Base-by-base conservation (phyloP, 371 early-diverging fungal genomes). In the Smittium culicis region DNA sequence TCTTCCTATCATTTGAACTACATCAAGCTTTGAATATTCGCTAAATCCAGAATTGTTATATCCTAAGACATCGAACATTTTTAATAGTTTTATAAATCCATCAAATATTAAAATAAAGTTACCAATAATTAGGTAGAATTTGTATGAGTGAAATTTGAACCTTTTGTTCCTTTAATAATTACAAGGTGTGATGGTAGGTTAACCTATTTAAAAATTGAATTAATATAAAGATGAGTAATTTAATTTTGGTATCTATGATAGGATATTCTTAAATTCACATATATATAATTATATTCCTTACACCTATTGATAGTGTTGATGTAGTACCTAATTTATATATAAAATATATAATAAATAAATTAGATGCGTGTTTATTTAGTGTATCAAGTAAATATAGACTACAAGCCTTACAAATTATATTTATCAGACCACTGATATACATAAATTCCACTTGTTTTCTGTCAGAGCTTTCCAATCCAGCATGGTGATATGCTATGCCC, bases 1-100 rank as follows among this genome's bases (percentile, higher is more conserved):
- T 75, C 99, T 92, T 71, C 99, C 99, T 78, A 98, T 97, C 67
- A 99, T 99, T 77, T 99, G 99, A 67, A 98, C 79, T 1, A 97
- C 95, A 77, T 96, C 98, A 61, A 97, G 77, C 70, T 93, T 90
- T 0, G 95, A 92, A 28, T 96, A 79, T 70, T 96, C 96, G 0
- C 88, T 85, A 72, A 90, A 96, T 32, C 83, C 81, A 72, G 96
- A 94, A n/a, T 35, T 3, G 56, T 65, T 60, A 25, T 65, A 65
- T 60, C 66, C 66, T 65, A 60, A 32, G 5, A 54, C 5, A 5
- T 61, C 2, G 27, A 57, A 5, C 20, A 14, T 45, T 45, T 45
- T 45, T 14, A 45, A 20, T n/a, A n/a, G n/a, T n/a, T n/a, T n/a
- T n/a, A n/a, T n/a, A n/a, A n/a, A n/a, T n/a, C n/a, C n/a, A n/a